Evolutionary conservation across 1,284 basidiomycete genomes (phyloP), one percentile per base, ranked within the genome.

Genomic region (Singerocomus rubriflavus): DNA sequence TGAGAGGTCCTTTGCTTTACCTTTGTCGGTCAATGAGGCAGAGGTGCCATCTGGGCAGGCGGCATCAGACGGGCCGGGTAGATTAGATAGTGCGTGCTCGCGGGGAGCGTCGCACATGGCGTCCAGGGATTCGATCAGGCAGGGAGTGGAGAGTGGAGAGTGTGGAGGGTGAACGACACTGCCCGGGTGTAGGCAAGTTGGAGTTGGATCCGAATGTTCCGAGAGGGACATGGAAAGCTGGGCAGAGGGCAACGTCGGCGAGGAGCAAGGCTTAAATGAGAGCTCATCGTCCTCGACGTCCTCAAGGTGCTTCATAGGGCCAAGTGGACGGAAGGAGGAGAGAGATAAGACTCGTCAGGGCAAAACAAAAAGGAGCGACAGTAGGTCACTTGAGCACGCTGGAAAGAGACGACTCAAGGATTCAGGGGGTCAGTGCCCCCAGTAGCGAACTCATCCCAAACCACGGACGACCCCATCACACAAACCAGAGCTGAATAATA

Each of bases 1-100:
- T 36, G 82, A 77, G 30, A 67, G 64, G 55, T 85, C 85, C 61
- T 68, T 79, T 52, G 68, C 77, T 64, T 86, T 88, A 53, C 82
- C 85, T 69, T 80, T 82, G 59, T 47, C 51, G 29, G 52, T 46
- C 49, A 61, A 57, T 14, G 62, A 59, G 61, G 66, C 60, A 53
- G 45, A 25, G 36, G 48, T 37, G 33, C 40, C 45, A 34, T 60
- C 53, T 32, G 29, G 36, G 17, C 48, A 51, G 42, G 31, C 21
- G 40, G 12, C 54, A 48, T 61, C 46, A 27, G 63, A 54, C 37
- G 55, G 39, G 38, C 51, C 52, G 54, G 57, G 45, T 54, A 55
- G 69, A 69, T 66, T 60, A 61, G 67, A 64, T 67, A 37, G 50
- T 11, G 48, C 12, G 25, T 21, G 41, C 46, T 46, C 53, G 56